Conservation (phyloP, 768 basidiomycete species). For the Leccinum subgranulosum region DNA sequence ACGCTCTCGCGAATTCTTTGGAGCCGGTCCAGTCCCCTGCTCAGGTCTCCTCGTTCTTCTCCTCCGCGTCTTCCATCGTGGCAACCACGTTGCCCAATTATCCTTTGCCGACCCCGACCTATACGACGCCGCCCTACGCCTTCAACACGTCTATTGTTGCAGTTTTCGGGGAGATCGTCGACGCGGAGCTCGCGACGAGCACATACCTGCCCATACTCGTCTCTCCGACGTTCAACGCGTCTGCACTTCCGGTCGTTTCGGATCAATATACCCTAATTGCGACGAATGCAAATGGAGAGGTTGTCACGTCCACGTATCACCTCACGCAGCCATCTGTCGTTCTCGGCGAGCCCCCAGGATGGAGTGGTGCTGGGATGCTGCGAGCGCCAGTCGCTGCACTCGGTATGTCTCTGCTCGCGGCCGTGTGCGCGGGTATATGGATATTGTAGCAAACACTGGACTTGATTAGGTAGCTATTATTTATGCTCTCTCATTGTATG, state of each 20-base stretch:
- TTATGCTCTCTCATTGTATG: neutral
- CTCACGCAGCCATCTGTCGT: slow-evolving; percentile 43
- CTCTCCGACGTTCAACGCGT: slow-evolving; percentile 39
- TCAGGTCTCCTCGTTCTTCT: slow-evolving; percentile 48
- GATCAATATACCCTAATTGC: slow-evolving; percentile 52
- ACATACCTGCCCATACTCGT: slow-evolving; percentile 65
- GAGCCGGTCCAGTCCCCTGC: slow-evolving; percentile 39
- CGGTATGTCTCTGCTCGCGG: slow-evolving; percentile 8
- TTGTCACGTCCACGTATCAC: slow-evolving; percentile 54
- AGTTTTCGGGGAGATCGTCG: slow-evolving; percentile 50
- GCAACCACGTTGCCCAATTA: slow-evolving; percentile 71
- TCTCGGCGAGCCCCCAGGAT: slow-evolving; percentile 66
- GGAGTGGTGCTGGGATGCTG: slow-evolving; percentile 29
- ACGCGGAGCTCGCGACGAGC: slow-evolving; percentile 63
- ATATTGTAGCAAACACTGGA: slow-evolving; percentile 12
- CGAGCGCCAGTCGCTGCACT: slow-evolving; percentile 12
- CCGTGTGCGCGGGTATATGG: slow-evolving; percentile 11
- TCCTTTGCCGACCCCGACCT: slow-evolving; percentile 60
- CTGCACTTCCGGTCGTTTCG: slow-evolving; percentile 56
- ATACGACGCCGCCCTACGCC: slow-evolving; percentile 59
- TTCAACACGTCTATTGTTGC: slow-evolving; percentile 68
- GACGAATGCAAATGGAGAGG: slow-evolving; percentile 52
- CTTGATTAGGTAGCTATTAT: neutral
- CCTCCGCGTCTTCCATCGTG: slow-evolving; percentile 61
- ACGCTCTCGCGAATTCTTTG: slow-evolving; percentile 51